Base-by-base conservation (phyloP, 345 rosid genomes). In the Salix dunnii region DNA sequence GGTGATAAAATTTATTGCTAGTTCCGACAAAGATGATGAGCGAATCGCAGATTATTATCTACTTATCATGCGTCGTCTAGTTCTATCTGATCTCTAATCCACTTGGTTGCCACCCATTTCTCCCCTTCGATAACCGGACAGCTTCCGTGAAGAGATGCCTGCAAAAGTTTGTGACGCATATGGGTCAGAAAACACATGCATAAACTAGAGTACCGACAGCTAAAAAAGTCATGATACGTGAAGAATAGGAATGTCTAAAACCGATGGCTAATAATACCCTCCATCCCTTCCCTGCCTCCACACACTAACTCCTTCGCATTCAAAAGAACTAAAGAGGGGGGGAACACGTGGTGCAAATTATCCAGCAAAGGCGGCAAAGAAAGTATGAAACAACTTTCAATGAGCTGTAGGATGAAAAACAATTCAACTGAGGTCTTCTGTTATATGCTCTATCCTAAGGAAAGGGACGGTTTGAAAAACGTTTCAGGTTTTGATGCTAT, bases 81-180 rank as follows among this genome's bases (percentile, higher is more conserved):
- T 49, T 74, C 74, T 31, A 20, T 72, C 61, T 70, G 69, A 71
- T 77, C 81, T 82, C 84, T 65, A 40, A 81, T 77, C 84, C 84
- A 81, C 75, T 81, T 77, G 6, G 84, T 81, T 23, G 84, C 84
- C 64, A 81, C 84, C 84, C 84, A 81, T 74, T 81, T 81, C 78
- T 74, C 69, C 23, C 81, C 84, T 35, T 68, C 67, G 18, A 77
- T 74, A 2, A 81, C 84, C 2, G 84, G 81, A 31, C 84, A 81
- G 74, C 84, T 81, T 64, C 84, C 84, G 11, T 81, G 84, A 42
- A 77, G 84, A n/a, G 84, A 81, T 23, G 75, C 70, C 81, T 81
- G 84, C 65, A 49, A 28, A 70, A 69, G 48, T 30, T 21, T 64
- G 17, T 20, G 28, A 5, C 23, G 38, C 20, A 31, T 31, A 2